Base-by-base conservation (phyloP, 495 filamentous ascomycete species). In the Aspergillus ellipticus region DNA sequence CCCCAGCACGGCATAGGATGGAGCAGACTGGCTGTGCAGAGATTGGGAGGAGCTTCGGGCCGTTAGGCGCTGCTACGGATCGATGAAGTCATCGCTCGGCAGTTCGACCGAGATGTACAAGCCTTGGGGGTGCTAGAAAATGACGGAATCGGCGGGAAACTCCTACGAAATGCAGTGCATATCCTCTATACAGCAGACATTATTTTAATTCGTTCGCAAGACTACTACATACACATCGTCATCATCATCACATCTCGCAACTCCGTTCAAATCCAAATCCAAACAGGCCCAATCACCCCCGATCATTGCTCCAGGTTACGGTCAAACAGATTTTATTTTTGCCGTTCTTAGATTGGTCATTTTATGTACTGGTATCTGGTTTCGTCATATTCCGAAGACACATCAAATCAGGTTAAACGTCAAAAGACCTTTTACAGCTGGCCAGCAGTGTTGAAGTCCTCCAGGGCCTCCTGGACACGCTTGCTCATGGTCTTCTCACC, bases 401-500 rank as follows among this genome's bases (percentile, higher is more conserved):
- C 47, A 55, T 55, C 42, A 52, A 47, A 56, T 58, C 52, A 49
- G 51, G 17, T 28, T 31, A 28, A 45, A 54, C 29, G 43, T 52
- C 20, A 46, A 33, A 46, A 11, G 19, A n/a, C 20, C 31, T 37
- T 69, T 89, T 91, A 97, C 72, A 97, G 75, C 75, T 93, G 83
- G 66, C 82, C 82, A 62, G 90, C 82, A 58, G 92, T 85, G 77
- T 93, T 92, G 85, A 98, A 98, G 77, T 96, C 94, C 59, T 85
- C 78, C 51, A 99, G 84, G 33, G 85, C 91, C 66, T 86, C 85
- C 69, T 82, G 72, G 42, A 96, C 85, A 66, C 93, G 87, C 59
- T 81, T 79, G 62, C 80, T 84, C 93, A 97, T 97, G 66, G 87
- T 94, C 85, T 96, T 94, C 84, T 97, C 93, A 65, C 93, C 93